Conservation (phyloP, 2,329 filamentous ascomycete species). For the Arachnomyces sp. region DNA sequence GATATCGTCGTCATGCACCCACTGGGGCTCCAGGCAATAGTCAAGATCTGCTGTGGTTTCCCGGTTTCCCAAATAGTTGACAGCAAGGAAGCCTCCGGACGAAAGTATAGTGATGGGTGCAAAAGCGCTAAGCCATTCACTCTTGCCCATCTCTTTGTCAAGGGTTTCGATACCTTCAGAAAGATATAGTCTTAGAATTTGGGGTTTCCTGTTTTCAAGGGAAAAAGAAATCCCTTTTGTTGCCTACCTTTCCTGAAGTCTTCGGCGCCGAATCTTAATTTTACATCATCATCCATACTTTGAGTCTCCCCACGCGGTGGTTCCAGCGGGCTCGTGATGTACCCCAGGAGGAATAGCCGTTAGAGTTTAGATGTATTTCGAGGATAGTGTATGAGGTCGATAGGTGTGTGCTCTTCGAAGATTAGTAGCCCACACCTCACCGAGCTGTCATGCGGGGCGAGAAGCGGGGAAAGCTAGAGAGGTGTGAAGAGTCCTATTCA, state of each 20-base stretch:
- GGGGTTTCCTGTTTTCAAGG: neutral
- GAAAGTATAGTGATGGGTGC: constrained; percentile 25
- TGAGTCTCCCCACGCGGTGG: too few species aligned
- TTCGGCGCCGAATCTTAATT: neutral
- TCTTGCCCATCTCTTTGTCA: constrained; percentile 23
- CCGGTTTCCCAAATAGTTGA: constrained; percentile 23
- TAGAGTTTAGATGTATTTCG: too few species aligned
- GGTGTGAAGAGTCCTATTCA: too few species aligned
- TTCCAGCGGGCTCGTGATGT: too few species aligned
- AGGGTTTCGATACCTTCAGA: constrained; percentile 21
- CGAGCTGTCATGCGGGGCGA: too few species aligned
- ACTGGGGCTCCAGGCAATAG: constrained; percentile 26
- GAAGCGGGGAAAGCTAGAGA: too few species aligned
- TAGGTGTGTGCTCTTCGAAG: too few species aligned
- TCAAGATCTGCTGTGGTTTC: constrained; percentile 25
- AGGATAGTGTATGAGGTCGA: too few species aligned
- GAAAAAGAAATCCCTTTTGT: neutral
- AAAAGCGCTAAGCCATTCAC: constrained; percentile 24
- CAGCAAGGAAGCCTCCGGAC: constrained; percentile 24
- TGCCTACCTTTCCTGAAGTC: constrained; percentile 3
- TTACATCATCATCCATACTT: too few species aligned
- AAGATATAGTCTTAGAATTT: too few species aligned
- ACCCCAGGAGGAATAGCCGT: too few species aligned
- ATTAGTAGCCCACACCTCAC: too few species aligned
- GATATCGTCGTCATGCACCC: constrained; percentile 24